Evolutionary conservation across 768 basidiomycete species (phyloP).

Genomic region (Trametes elegans): DNA sequence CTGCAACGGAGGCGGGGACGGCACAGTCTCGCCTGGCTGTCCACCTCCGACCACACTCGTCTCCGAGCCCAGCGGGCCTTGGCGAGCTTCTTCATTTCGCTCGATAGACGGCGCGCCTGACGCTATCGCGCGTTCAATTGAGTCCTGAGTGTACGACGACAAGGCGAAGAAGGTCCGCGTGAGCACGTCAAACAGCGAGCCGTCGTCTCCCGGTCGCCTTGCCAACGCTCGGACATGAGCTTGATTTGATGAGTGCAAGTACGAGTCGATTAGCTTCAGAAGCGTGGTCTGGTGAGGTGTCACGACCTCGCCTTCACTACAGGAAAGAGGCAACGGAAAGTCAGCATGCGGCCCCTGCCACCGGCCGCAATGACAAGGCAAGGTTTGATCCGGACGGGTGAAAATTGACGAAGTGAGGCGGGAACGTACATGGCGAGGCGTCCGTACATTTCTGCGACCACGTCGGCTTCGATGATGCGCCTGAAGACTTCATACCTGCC

Average conservation of each 20-base stretch:
- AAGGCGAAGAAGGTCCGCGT: conserved; percentile 60
- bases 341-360: neutral
- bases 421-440: conserved; percentile 57
- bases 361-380: neutral
- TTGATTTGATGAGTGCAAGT: conserved; percentile 51
- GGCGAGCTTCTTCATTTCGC: neutral
- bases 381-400: neutral
- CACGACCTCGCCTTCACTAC: conserved; percentile 66
- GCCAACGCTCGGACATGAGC: conserved; percentile 35
- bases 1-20: conserved; percentile 25
- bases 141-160: conserved; percentile 52
- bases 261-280: conserved; percentile 84
- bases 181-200: conserved; percentile 41
- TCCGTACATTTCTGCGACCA: conserved; percentile 58
- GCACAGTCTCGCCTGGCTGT: neutral
- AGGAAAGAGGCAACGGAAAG: neutral
- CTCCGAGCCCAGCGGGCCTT: too few species aligned
- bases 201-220: conserved; percentile 35
- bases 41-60: too few species aligned
- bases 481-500: conserved; percentile 63
- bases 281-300: conserved; percentile 86
- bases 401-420: neutral
- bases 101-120: conserved; percentile 1
- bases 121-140: conserved; percentile 50
- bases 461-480: conserved; percentile 57